A percentile compares a stretch with the other conserved stretches of the same genome.
Evolutionary conservation across 208 protist genomes (phyloP).

Genomic region (Tetramitus jugosus): DNA sequence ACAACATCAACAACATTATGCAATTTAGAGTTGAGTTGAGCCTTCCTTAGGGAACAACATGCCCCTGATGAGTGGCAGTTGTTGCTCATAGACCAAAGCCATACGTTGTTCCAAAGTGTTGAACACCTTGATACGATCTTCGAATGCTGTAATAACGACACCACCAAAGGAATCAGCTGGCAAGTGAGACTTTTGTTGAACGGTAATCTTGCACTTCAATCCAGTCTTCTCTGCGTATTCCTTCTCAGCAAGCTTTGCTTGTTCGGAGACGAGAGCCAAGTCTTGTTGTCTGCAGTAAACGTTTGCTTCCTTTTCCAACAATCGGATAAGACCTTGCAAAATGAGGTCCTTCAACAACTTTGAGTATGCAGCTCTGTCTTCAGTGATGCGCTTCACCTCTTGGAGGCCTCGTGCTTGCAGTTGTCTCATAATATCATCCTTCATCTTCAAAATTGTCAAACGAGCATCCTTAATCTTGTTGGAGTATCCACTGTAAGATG

Average conservation of each 20-base stretch:
- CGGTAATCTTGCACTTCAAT: neutral
- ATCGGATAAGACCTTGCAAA: neutral
- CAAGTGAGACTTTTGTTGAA: neutral
- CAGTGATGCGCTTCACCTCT: neutral
- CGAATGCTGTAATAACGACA: neutral
- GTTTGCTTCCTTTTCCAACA: neutral
- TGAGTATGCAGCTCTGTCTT: neutral
- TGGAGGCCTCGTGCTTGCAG: neutral
- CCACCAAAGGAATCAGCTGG: neutral
- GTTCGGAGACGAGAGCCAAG: neutral
- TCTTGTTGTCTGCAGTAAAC: constrained; percentile 6
- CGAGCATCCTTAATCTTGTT: constrained; percentile 1
- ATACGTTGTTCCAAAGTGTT: constrained; percentile 26
- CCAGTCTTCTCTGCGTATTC: neutral
- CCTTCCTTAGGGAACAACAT: constrained; percentile 14
- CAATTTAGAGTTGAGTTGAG: no score
- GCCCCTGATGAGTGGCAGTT: neutral
- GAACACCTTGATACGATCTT: constrained; percentile 2
- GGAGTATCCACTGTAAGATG: neutral
- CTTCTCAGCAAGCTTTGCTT: neutral
- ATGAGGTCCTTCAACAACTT: neutral
- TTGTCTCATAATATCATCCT: constrained; percentile 8
- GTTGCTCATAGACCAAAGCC: neutral
- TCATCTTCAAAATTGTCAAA: neutral
- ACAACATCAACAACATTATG: no score